Base-by-base conservation (phyloP, 176 grass and related monocot genomes). In the Oryza glaberrima region DNA sequence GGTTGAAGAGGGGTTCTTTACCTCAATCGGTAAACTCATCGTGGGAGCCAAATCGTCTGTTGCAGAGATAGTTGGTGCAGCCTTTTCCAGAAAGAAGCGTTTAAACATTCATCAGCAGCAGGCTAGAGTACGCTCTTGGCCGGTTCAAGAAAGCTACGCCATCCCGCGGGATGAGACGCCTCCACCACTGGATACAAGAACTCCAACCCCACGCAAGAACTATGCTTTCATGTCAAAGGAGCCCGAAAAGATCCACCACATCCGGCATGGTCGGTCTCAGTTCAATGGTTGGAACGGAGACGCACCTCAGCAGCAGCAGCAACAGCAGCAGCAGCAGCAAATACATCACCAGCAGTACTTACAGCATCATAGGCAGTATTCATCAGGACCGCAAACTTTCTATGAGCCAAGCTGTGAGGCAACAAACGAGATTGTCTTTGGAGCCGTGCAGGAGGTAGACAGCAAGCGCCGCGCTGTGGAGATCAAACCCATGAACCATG, bases 171-270 rank as follows among this genome's bases (percentile, higher is more conserved):
- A 87, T 14, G 90, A 92, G 82, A 83, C 89, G 15, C 93, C 91
- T 77, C 88, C 91, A 6, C 80, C 68, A n/a, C 70, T 83, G 72
- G 90, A 91, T 65, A 77, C 86, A 41, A 90, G 93, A 22, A 64
- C 84, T 2, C 91, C 93, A 0, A 95, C 83, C 73, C 91, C 91
- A 69, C 91, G 81, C 69, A 93, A 88, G 85, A 90, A 84, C 77
- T 95, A 95, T 19, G 84, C 92, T 20, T 98, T 93, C 91, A 93
- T 91, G 87, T 88, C 95, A 7, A 92, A 92, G 66, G 93, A 95
- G 77, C 91, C 90, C 0, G 91, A 93, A 73, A 95, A 90, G 82
- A 85, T 95, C 84, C 96, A 98, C 73, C 89, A 90, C 67, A 87
- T 95, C 79, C 90, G 92, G n/a, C 91, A 91, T 10, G 78, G 70